Conservation (phyloP, 2,329 filamentous ascomycete species). For the Xylaria sp. region DNA sequence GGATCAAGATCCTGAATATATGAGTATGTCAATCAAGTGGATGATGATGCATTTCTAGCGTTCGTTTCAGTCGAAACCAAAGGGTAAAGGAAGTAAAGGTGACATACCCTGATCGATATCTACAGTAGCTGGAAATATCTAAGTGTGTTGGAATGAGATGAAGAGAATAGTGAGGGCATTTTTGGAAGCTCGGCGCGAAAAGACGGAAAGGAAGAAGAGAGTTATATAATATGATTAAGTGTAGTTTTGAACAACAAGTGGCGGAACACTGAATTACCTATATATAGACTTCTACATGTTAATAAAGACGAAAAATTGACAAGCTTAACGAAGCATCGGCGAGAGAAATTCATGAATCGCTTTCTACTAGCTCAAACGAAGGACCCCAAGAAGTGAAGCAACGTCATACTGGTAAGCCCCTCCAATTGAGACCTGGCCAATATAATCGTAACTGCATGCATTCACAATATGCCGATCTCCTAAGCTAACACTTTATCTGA, state of each 20-base stretch:
- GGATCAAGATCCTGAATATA: not conserved
- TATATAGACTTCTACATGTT: not conserved
- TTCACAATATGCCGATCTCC: not conserved
- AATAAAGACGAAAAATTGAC: not conserved
- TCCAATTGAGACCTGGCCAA: not conserved
- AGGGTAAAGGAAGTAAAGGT: not conserved
- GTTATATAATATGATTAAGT: too few relatives aligned
- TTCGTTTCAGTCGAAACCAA: not conserved
- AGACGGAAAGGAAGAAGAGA: too few relatives aligned
- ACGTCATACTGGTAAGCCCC: not conserved
- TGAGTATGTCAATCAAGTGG: not conserved
- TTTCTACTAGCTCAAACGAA: not conserved
- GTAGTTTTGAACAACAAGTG: too few relatives aligned
- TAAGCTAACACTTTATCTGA: not conserved
- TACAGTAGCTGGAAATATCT: not conserved
- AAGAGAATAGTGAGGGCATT: not conserved
- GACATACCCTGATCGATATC: not conserved
- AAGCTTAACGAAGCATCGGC: not conserved
- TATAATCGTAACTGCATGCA: not conserved
- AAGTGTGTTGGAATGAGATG: not conserved
- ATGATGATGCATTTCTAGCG: not conserved
- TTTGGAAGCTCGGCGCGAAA: too few relatives aligned
- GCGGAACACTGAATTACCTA: too few relatives aligned
- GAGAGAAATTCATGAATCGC: not conserved
- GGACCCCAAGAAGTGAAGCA: not conserved